A percentile compares a stretch with the other conserved stretches of the same genome.
Evolutionary conservation across 139 green algal genomes (phyloP).

Genomic region (Monoraphidium neglectum): DNA sequence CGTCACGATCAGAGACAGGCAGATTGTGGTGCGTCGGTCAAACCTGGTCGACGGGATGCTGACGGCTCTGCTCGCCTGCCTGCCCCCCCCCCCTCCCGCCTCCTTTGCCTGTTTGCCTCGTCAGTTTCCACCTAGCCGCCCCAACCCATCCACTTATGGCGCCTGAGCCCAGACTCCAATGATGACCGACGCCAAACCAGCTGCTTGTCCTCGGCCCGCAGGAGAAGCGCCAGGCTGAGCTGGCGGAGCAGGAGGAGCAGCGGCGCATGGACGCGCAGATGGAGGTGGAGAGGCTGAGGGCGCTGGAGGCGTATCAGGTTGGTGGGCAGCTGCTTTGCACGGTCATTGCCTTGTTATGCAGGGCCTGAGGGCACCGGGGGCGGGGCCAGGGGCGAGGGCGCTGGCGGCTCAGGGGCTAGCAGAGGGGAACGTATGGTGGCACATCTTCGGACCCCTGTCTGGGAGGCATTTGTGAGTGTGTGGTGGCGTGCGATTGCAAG

Average conservation of each 20-base stretch:
- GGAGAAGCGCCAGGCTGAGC: slow-evolving; percentile 78
- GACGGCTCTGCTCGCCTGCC: not conserved
- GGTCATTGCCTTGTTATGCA: not conserved
- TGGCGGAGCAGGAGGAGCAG: slow-evolving; percentile 64
- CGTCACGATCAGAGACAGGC: slow-evolving; percentile 80
- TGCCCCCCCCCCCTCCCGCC: not conserved
- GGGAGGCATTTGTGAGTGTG: not conserved
- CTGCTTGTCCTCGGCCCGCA: slow-evolving; percentile 28
- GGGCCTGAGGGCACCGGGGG: too few species aligned
- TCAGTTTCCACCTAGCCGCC: not conserved
- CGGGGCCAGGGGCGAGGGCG: too few species aligned
- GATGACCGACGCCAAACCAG: not conserved
- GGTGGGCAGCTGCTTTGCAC: not conserved
- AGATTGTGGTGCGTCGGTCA: slow-evolving; percentile 48
- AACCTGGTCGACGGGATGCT: not conserved
- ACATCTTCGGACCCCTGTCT: not conserved
- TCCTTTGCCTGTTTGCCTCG: not conserved
- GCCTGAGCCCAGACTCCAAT: not conserved
- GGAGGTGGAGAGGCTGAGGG: slow-evolving; percentile 79
- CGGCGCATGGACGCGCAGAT: slow-evolving; percentile 78
- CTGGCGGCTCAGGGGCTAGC: too few species aligned
- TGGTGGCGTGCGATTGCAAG: not conserved
- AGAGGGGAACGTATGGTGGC: slow-evolving; percentile 7
- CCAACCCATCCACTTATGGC: not conserved
- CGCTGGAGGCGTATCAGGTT: slow-evolving; percentile 30